Conservation (phyloP, 495 filamentous ascomycete species). For the Polyplosphaeria fusca region DNA sequence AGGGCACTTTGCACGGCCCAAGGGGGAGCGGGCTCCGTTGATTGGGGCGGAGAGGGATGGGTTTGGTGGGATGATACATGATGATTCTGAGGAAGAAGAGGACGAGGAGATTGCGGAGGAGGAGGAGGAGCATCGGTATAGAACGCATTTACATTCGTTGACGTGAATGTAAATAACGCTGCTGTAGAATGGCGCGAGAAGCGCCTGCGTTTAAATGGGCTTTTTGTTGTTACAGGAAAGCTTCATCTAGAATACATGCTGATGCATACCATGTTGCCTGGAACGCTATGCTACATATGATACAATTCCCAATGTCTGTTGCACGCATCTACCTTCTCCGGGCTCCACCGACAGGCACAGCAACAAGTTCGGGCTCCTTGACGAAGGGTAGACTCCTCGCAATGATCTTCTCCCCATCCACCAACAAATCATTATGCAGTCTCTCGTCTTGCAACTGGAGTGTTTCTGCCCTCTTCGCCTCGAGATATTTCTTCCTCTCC, state of each 20-base stretch:
- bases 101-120: slow-evolving; percentile 2
- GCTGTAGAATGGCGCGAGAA: too few relatives aligned
- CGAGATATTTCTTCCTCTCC: slow-evolving; percentile 62
- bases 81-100: slow-evolving; percentile 39
- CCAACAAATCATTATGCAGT: slow-evolving; percentile 46
- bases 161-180: not conserved
- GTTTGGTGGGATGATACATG: slow-evolving; percentile 47
- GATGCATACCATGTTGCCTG: not conserved
- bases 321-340: not conserved
- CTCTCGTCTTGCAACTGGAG: slow-evolving; percentile 49
- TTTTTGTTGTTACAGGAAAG: too few relatives aligned
- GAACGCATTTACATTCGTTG: not conserved
- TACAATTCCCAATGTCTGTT: not conserved
- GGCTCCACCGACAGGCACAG: slow-evolving; percentile 15
- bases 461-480: slow-evolving; percentile 53
- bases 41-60: slow-evolving; percentile 45
- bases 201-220: too few relatives aligned
- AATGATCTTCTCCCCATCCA: slow-evolving; percentile 57
- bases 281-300: not conserved
- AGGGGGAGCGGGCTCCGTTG: slow-evolving; percentile 44
- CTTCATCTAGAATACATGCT: too few relatives aligned
- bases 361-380: slow-evolving; percentile 36
- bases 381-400: slow-evolving; percentile 42
- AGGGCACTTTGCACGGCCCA: slow-evolving; percentile 42
- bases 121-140: slow-evolving; percentile 5